Evolutionary conservation across 768 basidiomycete species (phyloP).

Genomic region (Leccinum variicolor): DNA sequence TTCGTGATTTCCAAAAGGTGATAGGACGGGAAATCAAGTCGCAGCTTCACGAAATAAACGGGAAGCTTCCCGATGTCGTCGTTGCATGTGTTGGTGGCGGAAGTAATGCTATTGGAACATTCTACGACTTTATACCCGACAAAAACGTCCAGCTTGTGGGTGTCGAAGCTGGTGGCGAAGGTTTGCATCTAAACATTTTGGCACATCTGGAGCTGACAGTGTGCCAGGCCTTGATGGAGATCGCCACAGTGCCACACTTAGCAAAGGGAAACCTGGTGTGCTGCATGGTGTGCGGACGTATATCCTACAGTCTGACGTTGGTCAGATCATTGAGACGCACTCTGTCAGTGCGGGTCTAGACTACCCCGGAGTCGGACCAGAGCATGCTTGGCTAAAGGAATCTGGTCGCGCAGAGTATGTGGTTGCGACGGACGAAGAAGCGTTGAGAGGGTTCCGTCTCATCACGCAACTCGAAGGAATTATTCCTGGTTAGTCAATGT

Average conservation of each 20-base stretch:
- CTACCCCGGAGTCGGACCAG: slow-evolving; percentile 97
- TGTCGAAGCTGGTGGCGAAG: slow-evolving; percentile 98
- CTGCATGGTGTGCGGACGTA: slow-evolving; percentile 96
- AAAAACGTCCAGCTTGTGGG: slow-evolving; percentile 83
- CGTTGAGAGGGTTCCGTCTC: slow-evolving; percentile 87
- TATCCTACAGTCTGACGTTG: slow-evolving; percentile 81
- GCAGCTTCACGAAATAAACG: slow-evolving; percentile 67
- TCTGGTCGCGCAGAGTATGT: slow-evolving; percentile 91
- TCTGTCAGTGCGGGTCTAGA: slow-evolving; percentile 95
- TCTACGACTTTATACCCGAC: slow-evolving; percentile 94
- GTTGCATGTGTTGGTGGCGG: slow-evolving; percentile 98
- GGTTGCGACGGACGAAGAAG: slow-evolving; percentile 91
- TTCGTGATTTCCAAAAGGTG: slow-evolving; percentile 95
- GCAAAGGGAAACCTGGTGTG: slow-evolving; percentile 89
- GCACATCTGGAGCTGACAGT: slow-evolving; percentile 9
- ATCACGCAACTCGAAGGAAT: slow-evolving; percentile 94
- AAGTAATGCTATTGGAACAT: slow-evolving; percentile 95
- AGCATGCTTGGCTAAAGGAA: slow-evolving; percentile 97
- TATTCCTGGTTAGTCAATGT: slow-evolving; percentile 69
- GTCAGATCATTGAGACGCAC: slow-evolving; percentile 97
- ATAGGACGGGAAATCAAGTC: slow-evolving; percentile 93
- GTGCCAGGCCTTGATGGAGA: slow-evolving; percentile 68
- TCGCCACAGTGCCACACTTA: slow-evolving; percentile 89
- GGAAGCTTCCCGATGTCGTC: slow-evolving; percentile 90
- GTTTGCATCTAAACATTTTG: slow-evolving; percentile 35